These are phyloP conservation scores for Fraxinus albicans DNA, from an alignment of 305 asterid species.

Conservation along the genomic window DNA sequence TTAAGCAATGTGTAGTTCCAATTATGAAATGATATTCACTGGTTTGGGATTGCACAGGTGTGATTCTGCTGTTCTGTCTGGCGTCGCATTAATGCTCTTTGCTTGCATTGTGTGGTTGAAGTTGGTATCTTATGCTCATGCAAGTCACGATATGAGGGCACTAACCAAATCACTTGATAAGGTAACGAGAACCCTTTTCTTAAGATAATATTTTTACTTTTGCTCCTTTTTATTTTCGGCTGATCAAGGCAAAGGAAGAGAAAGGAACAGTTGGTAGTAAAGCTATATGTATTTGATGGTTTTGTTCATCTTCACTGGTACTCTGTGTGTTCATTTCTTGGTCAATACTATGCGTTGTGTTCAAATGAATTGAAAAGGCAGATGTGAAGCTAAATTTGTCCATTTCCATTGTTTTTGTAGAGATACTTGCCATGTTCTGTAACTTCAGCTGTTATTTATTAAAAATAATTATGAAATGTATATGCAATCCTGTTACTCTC, in stretches of 20 bases:
- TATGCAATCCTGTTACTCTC: neutral
- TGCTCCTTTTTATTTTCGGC: neutral
- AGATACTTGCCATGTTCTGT: neutral
- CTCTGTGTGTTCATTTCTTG: neutral
- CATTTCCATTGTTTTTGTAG: conserved; percentile 4
- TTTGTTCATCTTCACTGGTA: neutral
- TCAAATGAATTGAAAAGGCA: neutral
- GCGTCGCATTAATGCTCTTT: conserved; percentile 75
- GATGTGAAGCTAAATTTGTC: neutral
- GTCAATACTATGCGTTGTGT: neutral
- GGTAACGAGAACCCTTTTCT: conserved; percentile 41
- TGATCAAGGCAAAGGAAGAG: neutral
- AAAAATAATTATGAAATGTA: neutral
- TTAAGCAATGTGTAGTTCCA: conserved; percentile 8
- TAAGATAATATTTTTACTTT: neutral
- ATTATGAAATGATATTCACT: conserved; percentile 17
- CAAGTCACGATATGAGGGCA: conserved; percentile 80
- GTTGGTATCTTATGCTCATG: conserved; percentile 91
- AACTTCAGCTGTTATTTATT: neutral
- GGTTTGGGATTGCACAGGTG: conserved; percentile 59
- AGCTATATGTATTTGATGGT: neutral
- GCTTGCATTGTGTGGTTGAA: conserved; percentile 90
- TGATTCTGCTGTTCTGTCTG: conserved; percentile 92
- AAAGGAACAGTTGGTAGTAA: neutral
- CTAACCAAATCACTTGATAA: conserved; percentile 67